phyloP scores from a whole-genome alignment of 2,329 filamentous ascomycete genomes.

The Pseudogymnoascus sp. region DNA sequence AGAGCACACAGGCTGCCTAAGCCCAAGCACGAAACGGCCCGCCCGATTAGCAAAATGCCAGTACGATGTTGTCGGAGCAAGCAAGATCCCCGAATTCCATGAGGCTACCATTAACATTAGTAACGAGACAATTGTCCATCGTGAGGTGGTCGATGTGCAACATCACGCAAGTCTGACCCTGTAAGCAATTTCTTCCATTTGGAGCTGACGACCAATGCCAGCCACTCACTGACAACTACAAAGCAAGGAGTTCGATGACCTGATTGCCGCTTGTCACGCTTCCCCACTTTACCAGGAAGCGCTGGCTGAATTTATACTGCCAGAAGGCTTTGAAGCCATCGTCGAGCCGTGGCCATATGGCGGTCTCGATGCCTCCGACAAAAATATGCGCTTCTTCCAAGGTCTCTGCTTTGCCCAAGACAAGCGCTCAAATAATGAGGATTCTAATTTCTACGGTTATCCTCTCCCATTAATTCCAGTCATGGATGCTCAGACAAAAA shows the following conservation, averaged over 20 bases:
- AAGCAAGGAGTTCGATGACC: slow-evolving; percentile 37
- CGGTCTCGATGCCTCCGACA: slow-evolving; percentile 38
- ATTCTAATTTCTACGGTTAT: slow-evolving; percentile 46
- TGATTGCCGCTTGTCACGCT: slow-evolving; percentile 40
- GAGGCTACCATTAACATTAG: background rate
- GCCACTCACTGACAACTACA: slow-evolving; percentile 25
- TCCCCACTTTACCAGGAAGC: slow-evolving; percentile 45
- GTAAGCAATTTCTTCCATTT: background rate
- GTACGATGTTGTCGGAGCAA: background rate
- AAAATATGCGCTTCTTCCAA: slow-evolving; percentile 43
- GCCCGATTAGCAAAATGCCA: background rate
- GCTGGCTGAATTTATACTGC: slow-evolving; percentile 41
- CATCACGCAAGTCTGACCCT: background rate
- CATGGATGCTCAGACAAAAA: background rate
- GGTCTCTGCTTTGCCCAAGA: slow-evolving; percentile 44
- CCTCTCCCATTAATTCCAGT: slow-evolving; percentile 37
- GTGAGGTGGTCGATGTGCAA: background rate
- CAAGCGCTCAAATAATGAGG: slow-evolving; percentile 37
- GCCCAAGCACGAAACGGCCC: slow-evolving; percentile 19
- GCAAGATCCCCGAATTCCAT: background rate
- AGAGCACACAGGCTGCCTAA: slow-evolving; percentile 32
- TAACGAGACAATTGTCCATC: background rate
- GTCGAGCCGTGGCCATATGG: slow-evolving; percentile 49
- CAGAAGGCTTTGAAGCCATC: slow-evolving; percentile 45
- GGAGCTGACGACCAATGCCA: background rate